Evolutionary conservation across 768 basidiomycete species (phyloP).

Genomic region (Tylopilus subfusipes): DNA sequence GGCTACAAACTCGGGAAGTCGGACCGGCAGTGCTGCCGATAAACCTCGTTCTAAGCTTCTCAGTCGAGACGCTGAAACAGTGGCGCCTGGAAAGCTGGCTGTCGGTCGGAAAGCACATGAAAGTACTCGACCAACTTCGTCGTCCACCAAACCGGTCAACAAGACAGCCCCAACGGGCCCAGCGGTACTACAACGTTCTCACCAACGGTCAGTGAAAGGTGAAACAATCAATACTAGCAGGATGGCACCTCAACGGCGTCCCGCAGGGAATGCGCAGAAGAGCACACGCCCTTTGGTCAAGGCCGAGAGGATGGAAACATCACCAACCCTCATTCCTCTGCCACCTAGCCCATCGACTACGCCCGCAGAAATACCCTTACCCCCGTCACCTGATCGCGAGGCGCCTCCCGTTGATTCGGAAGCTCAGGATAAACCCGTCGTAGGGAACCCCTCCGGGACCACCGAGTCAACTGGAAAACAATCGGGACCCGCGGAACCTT

Average conservation of each 20-base stretch:
- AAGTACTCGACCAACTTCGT: conserved; percentile 1
- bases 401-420: conserved; percentile 1
- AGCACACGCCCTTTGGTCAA: conserved; percentile 12
- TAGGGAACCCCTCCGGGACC: not conserved
- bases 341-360: conserved; percentile 22
- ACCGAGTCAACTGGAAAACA: not conserved
- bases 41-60: conserved; percentile 12
- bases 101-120: conserved; percentile 9
- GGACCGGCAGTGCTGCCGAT: not conserved
- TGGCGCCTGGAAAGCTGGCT: not conserved
- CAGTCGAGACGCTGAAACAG: conserved; percentile 1
- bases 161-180: not conserved
- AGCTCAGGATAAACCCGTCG: conserved; percentile 1
- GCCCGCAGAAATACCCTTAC: conserved; percentile 19
- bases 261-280: conserved; percentile 4
- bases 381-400: conserved; percentile 16
- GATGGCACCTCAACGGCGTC: conserved; percentile 9
- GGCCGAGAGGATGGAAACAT: conserved; percentile 10
- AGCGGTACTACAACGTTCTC: conserved; percentile 5
- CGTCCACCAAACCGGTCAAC: conserved; percentile 9
- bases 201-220: conserved; percentile 9
- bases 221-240: conserved; percentile 3
- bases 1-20: not conserved
- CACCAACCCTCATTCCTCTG: conserved; percentile 17
- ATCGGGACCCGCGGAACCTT: not conserved